Evolutionary conservation across 2,329 filamentous ascomycete species (phyloP), one percentile per base, ranked within the genome.

Genomic region (Thielaviopsis cerberus): DNA sequence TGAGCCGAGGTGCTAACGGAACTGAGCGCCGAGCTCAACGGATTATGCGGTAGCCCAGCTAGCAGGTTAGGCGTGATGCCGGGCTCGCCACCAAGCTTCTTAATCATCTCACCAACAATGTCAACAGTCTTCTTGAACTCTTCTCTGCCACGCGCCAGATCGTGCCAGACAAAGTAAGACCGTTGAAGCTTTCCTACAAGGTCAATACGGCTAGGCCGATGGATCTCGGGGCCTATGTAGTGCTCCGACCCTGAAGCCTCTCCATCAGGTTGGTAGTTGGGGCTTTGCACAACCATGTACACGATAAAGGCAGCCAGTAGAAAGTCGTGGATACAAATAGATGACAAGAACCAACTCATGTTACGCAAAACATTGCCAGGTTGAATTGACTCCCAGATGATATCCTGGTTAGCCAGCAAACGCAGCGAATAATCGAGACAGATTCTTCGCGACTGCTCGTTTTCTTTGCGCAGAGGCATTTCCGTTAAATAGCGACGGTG

Each of bases 241-340:
- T 45, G 2, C 13, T 55, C 52, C 8, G 20, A 27, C 25, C 37
- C 59, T 58, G 13, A n/a, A 15, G 66, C 64, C 11, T 64, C 66
- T 4, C 67, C 69, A 17, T 63, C 64, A 7, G 74, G 71, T 37
- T 65, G 64, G 60, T 73, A 74, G 45, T 65, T 66, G 22, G 71
- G 69, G 64, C 72, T 74, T 62, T 74, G 72, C 24, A 75, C 64
- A 20, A 75, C 67, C 20, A 83, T 68, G 61, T 78, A 82, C 3
- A 84, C 64, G 15, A 83, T 73, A 73, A 81, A 80, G 57, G 77
- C 74, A 0, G 80, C 79, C 1, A 83, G 72, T 55, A 84, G 68
- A 55, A 79, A 83, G 64, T 84, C 80, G 55, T 82, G 78, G 55
- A 79, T 73, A 11, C 76, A 74, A 3, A 83, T 67, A 0, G 76